Evolutionary conservation across 2,329 filamentous ascomycete species (phyloP).

Genomic region (Madurella mycetomatis): DNA sequence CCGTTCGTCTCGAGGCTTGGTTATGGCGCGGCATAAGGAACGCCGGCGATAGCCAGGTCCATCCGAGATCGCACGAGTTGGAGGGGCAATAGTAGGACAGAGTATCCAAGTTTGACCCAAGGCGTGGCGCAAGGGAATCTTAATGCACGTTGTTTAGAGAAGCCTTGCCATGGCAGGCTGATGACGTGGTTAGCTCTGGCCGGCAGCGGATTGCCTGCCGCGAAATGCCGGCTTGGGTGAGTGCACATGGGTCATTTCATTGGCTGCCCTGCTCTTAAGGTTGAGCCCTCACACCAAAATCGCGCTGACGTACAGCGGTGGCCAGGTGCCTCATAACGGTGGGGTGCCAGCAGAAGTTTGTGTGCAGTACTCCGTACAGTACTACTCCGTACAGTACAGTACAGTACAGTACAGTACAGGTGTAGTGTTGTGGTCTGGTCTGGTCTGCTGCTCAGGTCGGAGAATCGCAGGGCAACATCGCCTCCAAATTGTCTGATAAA

Average conservation of each 20-base stretch:
- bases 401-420: too few relatives aligned
- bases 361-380: too few relatives aligned
- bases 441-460: too few relatives aligned
- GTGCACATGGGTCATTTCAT: not conserved
- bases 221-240: not conserved
- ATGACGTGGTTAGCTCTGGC: slow-evolving; percentile 20
- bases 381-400: too few relatives aligned
- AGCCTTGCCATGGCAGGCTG: slow-evolving; percentile 3
- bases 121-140: slow-evolving; percentile 4
- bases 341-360: too few relatives aligned
- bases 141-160: not conserved
- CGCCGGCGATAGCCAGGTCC: not conserved
- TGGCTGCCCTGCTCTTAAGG: slow-evolving; percentile 10
- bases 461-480: too few relatives aligned
- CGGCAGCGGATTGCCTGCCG: slow-evolving; percentile 15
- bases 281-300: not conserved
- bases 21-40: slow-evolving; percentile 2
- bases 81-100: not conserved
- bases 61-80: not conserved
- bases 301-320: not conserved
- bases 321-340: not conserved
- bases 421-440: too few relatives aligned
- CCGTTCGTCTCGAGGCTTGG: not conserved
- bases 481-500: too few relatives aligned
- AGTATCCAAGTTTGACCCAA: not conserved